A percentile compares a stretch with the other conserved stretches of the same genome.
phyloP scores from a whole-genome alignment of 345 rosid species.

The Stellera chamaejasme region DNA sequence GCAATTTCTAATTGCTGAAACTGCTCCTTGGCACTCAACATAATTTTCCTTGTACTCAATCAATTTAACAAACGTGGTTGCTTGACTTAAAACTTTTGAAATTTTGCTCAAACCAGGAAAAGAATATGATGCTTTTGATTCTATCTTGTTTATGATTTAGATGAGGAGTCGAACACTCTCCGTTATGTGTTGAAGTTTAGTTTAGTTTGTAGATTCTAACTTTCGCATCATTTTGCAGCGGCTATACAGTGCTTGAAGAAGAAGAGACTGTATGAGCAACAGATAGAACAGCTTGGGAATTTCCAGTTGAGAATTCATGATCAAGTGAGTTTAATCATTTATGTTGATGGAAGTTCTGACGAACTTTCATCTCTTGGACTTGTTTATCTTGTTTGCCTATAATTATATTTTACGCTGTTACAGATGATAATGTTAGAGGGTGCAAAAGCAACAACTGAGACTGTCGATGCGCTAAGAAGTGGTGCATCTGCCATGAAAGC shows the following conservation, averaged over 20 bases:
- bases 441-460: constrained; percentile 75
- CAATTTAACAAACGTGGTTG: neutral
- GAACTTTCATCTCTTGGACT: neutral
- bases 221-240: constrained; percentile 32
- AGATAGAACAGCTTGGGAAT: constrained; percentile 66
- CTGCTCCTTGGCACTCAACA: too few relatives aligned
- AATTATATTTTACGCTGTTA: constrained; percentile 2
- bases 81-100: neutral
- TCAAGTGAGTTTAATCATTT: constrained; percentile 27
- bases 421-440: constrained; percentile 83
- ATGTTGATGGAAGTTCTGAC: neutral
- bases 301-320: constrained; percentile 70
- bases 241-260: constrained; percentile 79
- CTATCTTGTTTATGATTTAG: neutral
- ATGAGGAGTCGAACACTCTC: too few relatives aligned
- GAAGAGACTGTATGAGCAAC: constrained; percentile 71
- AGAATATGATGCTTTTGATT: neutral
- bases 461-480: constrained; percentile 75
- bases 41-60: too few relatives aligned
- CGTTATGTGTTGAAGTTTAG: too few relatives aligned
- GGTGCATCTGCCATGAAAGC: constrained; percentile 82
- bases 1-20: too few relatives aligned
- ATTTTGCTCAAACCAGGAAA: neutral
- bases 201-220: too few relatives aligned
- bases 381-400: neutral